phyloP scores from a whole-genome alignment of 352 stramenopile species.

The Globisporangium middletonii region DNA sequence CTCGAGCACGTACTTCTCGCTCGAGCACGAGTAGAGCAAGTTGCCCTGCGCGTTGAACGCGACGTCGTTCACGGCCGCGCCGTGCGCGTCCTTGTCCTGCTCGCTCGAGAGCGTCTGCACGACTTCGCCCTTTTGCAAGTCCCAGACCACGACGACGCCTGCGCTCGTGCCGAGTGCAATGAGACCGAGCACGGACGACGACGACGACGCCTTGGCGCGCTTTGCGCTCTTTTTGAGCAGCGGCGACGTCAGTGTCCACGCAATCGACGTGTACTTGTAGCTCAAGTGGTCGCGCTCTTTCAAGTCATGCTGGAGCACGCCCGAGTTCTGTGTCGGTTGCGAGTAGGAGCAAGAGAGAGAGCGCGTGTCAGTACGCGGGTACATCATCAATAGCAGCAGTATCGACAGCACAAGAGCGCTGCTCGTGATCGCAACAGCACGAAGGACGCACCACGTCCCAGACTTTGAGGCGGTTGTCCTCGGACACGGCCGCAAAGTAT shows the following conservation, averaged over 20 bases:
- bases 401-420: background rate
- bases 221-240: slow-evolving; percentile 36
- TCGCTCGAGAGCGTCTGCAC: slow-evolving; percentile 48
- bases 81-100: slow-evolving; percentile 36
- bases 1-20: slow-evolving; percentile 74
- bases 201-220: slow-evolving; percentile 25
- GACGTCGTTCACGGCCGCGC: slow-evolving; percentile 46
- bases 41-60: slow-evolving; percentile 68
- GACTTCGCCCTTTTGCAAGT: slow-evolving; percentile 63
- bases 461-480: slow-evolving; percentile 79
- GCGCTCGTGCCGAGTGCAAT: slow-evolving; percentile 70
- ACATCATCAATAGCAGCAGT: background rate
- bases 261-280: slow-evolving; percentile 76
- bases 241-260: slow-evolving; percentile 50
- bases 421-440: background rate
- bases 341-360: background rate
- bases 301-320: slow-evolving; percentile 63
- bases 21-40: slow-evolving; percentile 59
- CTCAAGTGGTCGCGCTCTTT: slow-evolving; percentile 81
- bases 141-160: slow-evolving; percentile 63
- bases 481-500: slow-evolving; percentile 72
- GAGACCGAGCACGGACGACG: slow-evolving; percentile 27
- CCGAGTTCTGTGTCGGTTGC: slow-evolving; percentile 23
- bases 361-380: background rate
- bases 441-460: slow-evolving; percentile 63